Percentiles rank a stretch among this genome's conserved stretches.
Evolutionary conservation across 139 green algal genomes (phyloP).

Genomic region (Coccomyxa sp.): DNA sequence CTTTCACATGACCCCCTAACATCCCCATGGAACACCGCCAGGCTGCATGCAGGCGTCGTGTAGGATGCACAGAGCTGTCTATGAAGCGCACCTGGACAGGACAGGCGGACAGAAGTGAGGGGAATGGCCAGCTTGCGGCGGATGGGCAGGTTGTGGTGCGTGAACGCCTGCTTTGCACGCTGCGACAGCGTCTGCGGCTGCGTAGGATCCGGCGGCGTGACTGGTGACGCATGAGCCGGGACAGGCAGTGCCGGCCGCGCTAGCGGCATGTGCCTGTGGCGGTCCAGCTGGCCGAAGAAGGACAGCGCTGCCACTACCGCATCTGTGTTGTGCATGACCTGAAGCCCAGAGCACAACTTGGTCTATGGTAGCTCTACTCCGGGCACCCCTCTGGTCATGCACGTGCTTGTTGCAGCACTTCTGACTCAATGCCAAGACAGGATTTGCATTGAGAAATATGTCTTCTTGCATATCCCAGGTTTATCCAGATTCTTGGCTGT

Average conservation of each 20-base stretch:
- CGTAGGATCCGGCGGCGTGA: not conserved
- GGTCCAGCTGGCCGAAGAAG: constrained; percentile 7
- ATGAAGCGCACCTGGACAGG: constrained; percentile 20
- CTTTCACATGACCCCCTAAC: no score
- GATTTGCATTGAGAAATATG: no score
- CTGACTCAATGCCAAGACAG: no score
- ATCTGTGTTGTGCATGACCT: constrained; percentile 16
- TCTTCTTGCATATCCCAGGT: no score
- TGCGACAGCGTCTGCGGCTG: constrained; percentile 7
- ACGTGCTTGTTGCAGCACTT: no score
- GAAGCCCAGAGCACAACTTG: not conserved
- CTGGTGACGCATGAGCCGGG: not conserved
- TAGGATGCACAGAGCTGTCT: no score
- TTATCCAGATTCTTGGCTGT: no score
- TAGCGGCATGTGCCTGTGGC: not conserved
- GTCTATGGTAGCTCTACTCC: no score
- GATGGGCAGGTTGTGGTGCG: constrained; percentile 18
- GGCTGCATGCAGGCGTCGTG: no score
- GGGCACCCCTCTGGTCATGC: no score
- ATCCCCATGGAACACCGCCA: no score
- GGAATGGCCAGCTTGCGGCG: constrained; percentile 11
- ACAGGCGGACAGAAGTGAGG: not conserved
- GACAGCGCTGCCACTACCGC: constrained; percentile 13
- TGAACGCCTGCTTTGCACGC: constrained; percentile 21
- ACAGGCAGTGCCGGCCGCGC: not conserved